These are phyloP conservation scores for Withania somnifera DNA, from an alignment of 305 asterid species.

Conservation along the genomic window DNA sequence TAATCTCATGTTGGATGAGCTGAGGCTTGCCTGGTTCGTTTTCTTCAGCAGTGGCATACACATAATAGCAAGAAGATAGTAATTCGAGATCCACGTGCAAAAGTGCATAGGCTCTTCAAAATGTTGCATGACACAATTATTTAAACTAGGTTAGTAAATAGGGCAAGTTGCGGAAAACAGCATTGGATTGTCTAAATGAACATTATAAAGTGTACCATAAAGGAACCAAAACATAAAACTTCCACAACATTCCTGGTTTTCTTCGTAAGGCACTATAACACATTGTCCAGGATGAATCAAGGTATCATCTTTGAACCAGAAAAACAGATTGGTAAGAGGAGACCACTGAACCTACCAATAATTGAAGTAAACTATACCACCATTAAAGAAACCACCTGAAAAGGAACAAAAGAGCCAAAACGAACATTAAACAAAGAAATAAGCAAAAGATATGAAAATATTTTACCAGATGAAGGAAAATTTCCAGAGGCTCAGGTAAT, in stretches of 20 bases:
- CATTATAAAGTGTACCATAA: neutral
- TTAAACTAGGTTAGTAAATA: neutral
- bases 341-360: neutral
- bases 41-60: neutral
- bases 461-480: neutral
- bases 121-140: neutral
- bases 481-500: neutral
- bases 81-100: neutral
- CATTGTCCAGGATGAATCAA: neutral
- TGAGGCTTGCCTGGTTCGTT: neutral
- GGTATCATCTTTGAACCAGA: neutral
- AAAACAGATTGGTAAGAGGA: neutral
- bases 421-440: neutral
- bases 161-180: neutral
- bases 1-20: too few relatives aligned
- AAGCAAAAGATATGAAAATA: neutral
- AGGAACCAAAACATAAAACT: neutral
- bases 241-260: neutral
- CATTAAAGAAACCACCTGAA: neutral
- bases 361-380: neutral
- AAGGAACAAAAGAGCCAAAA: neutral
- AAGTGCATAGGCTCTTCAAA: neutral
- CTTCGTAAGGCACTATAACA: neutral
- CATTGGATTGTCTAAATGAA: neutral
- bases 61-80: neutral